phyloP scores from a whole-genome alignment of 108 stramenopile genomes.

The Conticribra guillardii region DNA sequence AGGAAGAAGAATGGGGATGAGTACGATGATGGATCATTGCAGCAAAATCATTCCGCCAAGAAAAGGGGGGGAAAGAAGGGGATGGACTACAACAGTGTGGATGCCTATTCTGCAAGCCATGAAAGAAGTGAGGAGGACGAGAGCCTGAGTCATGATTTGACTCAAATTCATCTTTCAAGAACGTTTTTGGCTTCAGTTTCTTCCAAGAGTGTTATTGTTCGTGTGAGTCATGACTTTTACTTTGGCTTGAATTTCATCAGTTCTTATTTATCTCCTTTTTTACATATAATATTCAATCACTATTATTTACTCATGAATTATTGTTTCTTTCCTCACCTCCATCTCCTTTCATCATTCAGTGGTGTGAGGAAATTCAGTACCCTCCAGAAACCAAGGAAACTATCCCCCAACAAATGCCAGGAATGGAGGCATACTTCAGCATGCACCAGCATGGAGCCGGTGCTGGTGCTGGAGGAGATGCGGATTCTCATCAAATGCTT shows the following conservation, averaged over 20 bases:
- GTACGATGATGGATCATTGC: conserved; percentile 6
- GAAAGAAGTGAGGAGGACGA: conserved; percentile 1
- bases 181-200: conserved; percentile 41
- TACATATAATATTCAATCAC: not conserved
- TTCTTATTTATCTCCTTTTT: not conserved
- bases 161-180: conserved; percentile 25
- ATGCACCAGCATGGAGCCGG: too few species aligned
- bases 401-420: too few species aligned
- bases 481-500: too few species aligned
- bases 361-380: conserved; percentile 41
- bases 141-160: conserved; percentile 33
- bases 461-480: too few species aligned
- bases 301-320: not conserved
- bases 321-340: not conserved
- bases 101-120: conserved; percentile 6
- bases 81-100: not conserved
- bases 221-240: too few species aligned
- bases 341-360: conserved; percentile 9
- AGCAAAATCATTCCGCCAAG: too few species aligned
- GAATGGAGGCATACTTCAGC: conserved; percentile 9
- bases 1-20: conserved; percentile 10
- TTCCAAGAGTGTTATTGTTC: conserved; percentile 25
- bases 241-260: too few species aligned
- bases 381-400: conserved; percentile 18
- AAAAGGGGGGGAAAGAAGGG: conserved; percentile 14